Percentiles rank a stretch among this genome's conserved stretches.
These are phyloP conservation scores for Plantago major DNA, from an alignment of 257 asterid species.

Conservation along the genomic window DNA sequence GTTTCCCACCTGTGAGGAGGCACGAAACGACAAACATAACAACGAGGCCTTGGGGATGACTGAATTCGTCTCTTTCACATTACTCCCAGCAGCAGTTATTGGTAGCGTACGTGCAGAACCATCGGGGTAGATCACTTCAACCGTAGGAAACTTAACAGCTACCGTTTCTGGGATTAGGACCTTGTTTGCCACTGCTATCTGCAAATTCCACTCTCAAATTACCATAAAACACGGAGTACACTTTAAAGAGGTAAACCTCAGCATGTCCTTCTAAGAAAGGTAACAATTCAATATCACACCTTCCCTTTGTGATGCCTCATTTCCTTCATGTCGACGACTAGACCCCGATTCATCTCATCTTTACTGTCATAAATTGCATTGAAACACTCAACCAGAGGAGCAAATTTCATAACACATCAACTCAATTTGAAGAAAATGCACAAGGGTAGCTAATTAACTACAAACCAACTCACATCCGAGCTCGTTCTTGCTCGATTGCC, in stretches of 20 bases:
- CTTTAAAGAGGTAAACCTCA: conserved; percentile 9
- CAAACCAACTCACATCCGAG: conserved; percentile 69
- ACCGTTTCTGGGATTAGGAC: conserved; percentile 55
- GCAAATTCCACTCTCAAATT: conserved; percentile 20
- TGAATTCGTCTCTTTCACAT: conserved; percentile 18
- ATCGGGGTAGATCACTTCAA: conserved; percentile 52
- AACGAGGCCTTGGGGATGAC: conserved; percentile 54
- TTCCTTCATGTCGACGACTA: conserved; percentile 74
- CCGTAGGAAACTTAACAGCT: conserved; percentile 76
- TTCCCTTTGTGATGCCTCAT: conserved; percentile 83
- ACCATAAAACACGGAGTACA: neutral
- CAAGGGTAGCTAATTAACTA: neutral
- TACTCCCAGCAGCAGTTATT: conserved; percentile 30
- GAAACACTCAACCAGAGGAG: conserved; percentile 19
- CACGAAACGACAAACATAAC: conserved; percentile 79
- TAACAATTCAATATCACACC: conserved; percentile 33
- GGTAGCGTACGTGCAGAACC: conserved; percentile 67
- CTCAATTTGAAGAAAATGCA: neutral
- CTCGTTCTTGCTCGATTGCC: conserved; percentile 74
- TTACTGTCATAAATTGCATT: conserved; percentile 72
- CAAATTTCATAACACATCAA: conserved; percentile 4
- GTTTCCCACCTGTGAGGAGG: conserved; percentile 56
- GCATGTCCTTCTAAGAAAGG: neutral
- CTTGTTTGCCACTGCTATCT: conserved; percentile 80
- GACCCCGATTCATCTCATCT: conserved; percentile 87